phyloP scores from a whole-genome alignment of 306 rosid species.

The Vigna reflexopilosa region DNA sequence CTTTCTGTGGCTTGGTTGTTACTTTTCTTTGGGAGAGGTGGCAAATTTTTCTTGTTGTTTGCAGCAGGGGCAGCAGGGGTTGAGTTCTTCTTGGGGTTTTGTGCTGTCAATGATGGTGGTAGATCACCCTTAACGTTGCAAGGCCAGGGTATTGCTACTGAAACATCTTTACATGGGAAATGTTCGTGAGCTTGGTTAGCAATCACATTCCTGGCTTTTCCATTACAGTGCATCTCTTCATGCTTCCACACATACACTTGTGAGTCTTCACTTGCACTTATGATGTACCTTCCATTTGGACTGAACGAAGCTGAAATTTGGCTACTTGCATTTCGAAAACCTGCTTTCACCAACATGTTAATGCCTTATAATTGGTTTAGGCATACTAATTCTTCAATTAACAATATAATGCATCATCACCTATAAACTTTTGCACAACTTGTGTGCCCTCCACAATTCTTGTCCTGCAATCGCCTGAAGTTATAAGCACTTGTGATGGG shows the following conservation, averaged over 20 bases:
- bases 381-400: background rate
- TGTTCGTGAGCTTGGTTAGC: slow-evolving; percentile 59
- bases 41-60: slow-evolving; percentile 58
- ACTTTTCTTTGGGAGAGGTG: slow-evolving; percentile 80
- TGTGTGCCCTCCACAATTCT: slow-evolving; percentile 71
- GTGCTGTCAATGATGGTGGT: slow-evolving; percentile 48
- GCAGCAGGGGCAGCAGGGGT: background rate
- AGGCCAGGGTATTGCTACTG: slow-evolving; percentile 85
- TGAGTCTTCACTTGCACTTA: slow-evolving; percentile 91
- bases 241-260: slow-evolving; percentile 78
- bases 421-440: slow-evolving; percentile 72
- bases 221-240: slow-evolving; percentile 55
- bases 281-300: slow-evolving; percentile 66
- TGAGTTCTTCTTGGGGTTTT: slow-evolving; percentile 57
- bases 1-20: slow-evolving; percentile 29
- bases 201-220: slow-evolving; percentile 48
- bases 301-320: slow-evolving; percentile 81
- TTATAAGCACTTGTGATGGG: slow-evolving; percentile 71
- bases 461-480: slow-evolving; percentile 85
- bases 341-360: slow-evolving; percentile 50
- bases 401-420: slow-evolving; percentile 43
- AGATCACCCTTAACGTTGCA: slow-evolving; percentile 68
- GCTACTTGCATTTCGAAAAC: slow-evolving; percentile 78
- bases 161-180: slow-evolving; percentile 83
- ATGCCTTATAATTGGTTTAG: background rate